phyloP scores from a whole-genome alignment of 306 rosid species.

The Hylodesmum podocarpum region DNA sequence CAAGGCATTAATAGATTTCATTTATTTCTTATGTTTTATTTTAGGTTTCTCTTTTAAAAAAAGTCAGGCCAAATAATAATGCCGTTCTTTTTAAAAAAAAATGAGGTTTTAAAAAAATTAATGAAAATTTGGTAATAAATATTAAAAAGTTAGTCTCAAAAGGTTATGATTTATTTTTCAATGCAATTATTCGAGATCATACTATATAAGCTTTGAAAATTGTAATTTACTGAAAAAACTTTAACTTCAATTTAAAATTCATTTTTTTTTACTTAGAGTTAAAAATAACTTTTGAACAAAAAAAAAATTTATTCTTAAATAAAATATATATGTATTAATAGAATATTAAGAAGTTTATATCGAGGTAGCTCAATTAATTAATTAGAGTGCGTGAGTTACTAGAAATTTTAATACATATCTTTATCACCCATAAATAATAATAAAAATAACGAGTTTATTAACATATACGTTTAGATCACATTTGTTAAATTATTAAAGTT shows the following conservation, averaged over 20 bases:
- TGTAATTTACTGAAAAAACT: neutral
- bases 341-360: too few species aligned
- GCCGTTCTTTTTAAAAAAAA: neutral
- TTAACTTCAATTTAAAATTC: neutral
- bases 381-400: too few species aligned
- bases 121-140: neutral
- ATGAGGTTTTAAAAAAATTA: neutral
- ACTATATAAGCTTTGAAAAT: neutral
- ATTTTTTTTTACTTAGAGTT: neutral
- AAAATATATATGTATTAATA: neutral
- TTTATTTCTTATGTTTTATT: too few species aligned
- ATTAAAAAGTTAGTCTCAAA: neutral
- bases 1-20: too few species aligned
- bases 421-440: too few species aligned
- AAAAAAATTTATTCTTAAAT: neutral
- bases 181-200: neutral
- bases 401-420: too few species aligned
- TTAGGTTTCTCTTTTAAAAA: neutral
- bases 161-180: neutral
- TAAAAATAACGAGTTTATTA: neutral
- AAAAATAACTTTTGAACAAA: neutral
- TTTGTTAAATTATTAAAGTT: neutral
- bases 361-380: too few species aligned
- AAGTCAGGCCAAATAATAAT: neutral
- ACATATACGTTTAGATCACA: neutral